phyloP scores from a whole-genome alignment of 192 early-diverging fungal species.

The Lobosporangium transversale region DNA sequence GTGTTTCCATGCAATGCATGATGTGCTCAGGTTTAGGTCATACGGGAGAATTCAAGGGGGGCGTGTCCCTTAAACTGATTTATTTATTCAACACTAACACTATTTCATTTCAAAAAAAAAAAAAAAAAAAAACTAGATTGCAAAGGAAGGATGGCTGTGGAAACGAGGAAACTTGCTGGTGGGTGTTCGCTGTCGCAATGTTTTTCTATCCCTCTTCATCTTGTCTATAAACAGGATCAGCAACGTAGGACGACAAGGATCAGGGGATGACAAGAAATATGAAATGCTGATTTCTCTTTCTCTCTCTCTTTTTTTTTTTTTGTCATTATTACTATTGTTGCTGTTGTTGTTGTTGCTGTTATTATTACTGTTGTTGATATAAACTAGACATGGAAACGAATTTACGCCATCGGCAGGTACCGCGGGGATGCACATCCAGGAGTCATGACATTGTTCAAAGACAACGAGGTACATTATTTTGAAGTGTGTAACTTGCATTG shows the following conservation, averaged over 20 bases:
- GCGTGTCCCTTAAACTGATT: too few relatives aligned
- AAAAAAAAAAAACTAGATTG: too few relatives aligned
- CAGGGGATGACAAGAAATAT: too few relatives aligned
- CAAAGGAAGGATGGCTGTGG: constrained; percentile 64
- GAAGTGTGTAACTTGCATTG: too few relatives aligned
- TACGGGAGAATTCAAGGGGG: too few relatives aligned
- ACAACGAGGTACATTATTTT: constrained; percentile 68
- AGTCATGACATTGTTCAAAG: constrained; percentile 59
- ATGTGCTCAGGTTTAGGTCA: not conserved
- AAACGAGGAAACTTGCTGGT: constrained; percentile 59
- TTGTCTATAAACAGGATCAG: too few relatives aligned
- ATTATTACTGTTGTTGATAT: not conserved
- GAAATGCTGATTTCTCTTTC: too few relatives aligned
- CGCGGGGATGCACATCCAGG: constrained; percentile 60
- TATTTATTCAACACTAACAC: not conserved
- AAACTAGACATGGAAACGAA: constrained; percentile 59
- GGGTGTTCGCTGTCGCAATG: too few relatives aligned
- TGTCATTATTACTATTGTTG: not conserved
- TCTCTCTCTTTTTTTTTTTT: not conserved
- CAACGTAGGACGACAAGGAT: too few relatives aligned
- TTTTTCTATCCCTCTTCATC: too few relatives aligned
- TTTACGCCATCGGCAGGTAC: constrained; percentile 61
- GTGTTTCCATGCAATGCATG: not conserved
- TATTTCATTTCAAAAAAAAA: not conserved
- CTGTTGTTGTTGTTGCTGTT: not conserved